Evolutionary conservation across 2,329 filamentous ascomycete species (phyloP), one percentile per base, ranked within the genome.

Genomic region (Myrmaecium sp.): DNA sequence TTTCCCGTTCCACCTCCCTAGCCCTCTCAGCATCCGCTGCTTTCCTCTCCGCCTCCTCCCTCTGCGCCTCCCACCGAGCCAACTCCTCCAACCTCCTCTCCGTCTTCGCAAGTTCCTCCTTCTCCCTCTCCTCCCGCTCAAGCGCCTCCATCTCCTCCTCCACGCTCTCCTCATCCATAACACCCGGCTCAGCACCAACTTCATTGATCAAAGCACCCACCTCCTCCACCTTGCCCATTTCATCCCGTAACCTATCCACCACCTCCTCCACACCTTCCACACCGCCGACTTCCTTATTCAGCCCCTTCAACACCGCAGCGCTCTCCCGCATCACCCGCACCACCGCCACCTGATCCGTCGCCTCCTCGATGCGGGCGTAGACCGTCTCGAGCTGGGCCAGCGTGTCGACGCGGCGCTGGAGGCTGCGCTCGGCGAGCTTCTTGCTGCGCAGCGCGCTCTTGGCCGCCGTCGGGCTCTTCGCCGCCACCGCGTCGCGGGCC

Each of bases 91-190:
- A 33, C 41, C 46, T 52, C 17, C 60, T 56, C 30, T 69, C 62
- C 43, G 66, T 64, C 42, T 58, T 57, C 36, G 44, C 52, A 38
- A 70, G 69, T 56, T 91, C 61, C 33, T 77, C 71, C 46, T 86
- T 79, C 37, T 93, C 69, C 47, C 77, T 78, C 46, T 92, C 82
- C 3, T 37, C 49, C 17, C 47, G 57, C 52, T 84, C 73, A 55
- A 98, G 57, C 3, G 64, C 73, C 37, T 78, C 76, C 24, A 95
- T 63, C 55, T 94, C 86, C 33, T 86, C 78, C 38, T 94, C 83
- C 29, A 95, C 69, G 47, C 91, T 84, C 12, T 45, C 64, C 43
- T 93, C 84, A 47, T 93, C 81, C 17, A 92, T 25, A 8, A 23
- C 60, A 9, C 54, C 41, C 2, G 35, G 42, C 4, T 37, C 36